Percentiles rank a stretch among this genome's conserved stretches.
These are phyloP conservation scores for Lithospermum erythrorhizon DNA, from an alignment of 257 asterid species.

Conservation along the genomic window DNA sequence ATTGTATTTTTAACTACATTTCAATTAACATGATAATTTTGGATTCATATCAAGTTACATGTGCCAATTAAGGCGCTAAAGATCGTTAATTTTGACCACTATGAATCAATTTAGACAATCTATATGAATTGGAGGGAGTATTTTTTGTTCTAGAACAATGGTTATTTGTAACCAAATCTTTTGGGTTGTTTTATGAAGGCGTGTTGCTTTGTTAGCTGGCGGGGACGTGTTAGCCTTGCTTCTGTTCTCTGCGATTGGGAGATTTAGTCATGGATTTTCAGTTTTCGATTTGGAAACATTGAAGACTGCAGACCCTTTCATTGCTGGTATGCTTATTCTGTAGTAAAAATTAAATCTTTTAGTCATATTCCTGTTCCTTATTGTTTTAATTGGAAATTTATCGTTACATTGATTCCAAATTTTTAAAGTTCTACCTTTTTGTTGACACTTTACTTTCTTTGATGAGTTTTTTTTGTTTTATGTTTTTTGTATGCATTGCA, in stretches of 20 bases:
- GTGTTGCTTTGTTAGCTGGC: slow-evolving; percentile 68
- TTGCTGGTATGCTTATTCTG: slow-evolving; percentile 46
- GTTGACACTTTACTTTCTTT: not conserved
- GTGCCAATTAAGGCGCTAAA: too few species aligned
- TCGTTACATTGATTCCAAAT: not conserved
- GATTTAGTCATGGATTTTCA: slow-evolving; percentile 72
- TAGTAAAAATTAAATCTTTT: not conserved
- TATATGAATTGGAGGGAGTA: too few species aligned
- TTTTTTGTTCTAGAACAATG: not conserved
- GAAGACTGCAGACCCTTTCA: slow-evolving; percentile 76
- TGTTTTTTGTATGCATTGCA: not conserved
- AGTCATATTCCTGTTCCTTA: not conserved
- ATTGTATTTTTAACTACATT: too few species aligned
- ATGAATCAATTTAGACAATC: too few species aligned
- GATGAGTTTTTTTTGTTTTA: slow-evolving; percentile 2
- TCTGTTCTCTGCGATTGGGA: slow-evolving; percentile 75
- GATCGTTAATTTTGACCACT: too few species aligned
- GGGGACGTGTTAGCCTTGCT: slow-evolving; percentile 80
- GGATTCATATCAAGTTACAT: too few species aligned
- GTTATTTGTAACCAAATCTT: not conserved
- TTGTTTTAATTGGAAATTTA: not conserved
- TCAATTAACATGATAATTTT: too few species aligned
- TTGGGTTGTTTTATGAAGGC: slow-evolving; percentile 26
- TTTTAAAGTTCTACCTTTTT: not conserved
- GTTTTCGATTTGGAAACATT: slow-evolving; percentile 65